Evolutionary conservation across 345 rosid genomes (phyloP), one percentile per base, ranked within the genome.

Genomic region (Arabis hirsuta): DNA sequence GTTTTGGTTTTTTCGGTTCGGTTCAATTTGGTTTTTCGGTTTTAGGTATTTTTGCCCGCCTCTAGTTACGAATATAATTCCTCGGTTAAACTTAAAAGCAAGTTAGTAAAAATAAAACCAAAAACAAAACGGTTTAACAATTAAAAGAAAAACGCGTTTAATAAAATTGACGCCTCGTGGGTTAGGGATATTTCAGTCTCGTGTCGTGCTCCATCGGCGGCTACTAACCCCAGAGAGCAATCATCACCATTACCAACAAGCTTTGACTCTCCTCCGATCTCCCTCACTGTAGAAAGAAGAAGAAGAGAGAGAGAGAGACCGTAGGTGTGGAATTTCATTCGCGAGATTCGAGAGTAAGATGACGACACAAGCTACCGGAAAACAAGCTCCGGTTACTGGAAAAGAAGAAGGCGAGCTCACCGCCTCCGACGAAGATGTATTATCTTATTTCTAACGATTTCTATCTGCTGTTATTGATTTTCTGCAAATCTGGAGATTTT

Each of bases 381-480:
- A 67, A 55, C 62, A 39, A 62, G 14, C 27, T 42, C 55, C 57
- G 54, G 50, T 29, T 12, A 10, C 76, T 12, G 77, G 66, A 34
- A 83, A 83, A 77, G 98, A 90, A 84, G 98, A 90, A 83, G 98
- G 96, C 82, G 95, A 92, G 76, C 87, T 92, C 72, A 84, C 94
- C 55, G 73, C 85, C 62, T 86, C 96, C 56, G 89, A 84, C 64
- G 84, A 76, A 64, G 90, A 81, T 50, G 91, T 81, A 82, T 46
- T 58, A 6, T 52, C 19, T 6, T 34, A 31, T 55, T 34, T 31
- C 31, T 7, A n/a, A 22, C 36, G 2, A 16, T 48, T 34, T 48
- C 5, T 52, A 20, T 66, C n/a, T 65, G 13, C 14, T 52, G n/a
- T 31, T 48, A 24, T 48, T 12, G 39, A 34, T 52, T 51, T 31